Evolutionary conservation across 108 stramenopile genomes (phyloP).

Genomic region (Nannochloropsis salina): DNA sequence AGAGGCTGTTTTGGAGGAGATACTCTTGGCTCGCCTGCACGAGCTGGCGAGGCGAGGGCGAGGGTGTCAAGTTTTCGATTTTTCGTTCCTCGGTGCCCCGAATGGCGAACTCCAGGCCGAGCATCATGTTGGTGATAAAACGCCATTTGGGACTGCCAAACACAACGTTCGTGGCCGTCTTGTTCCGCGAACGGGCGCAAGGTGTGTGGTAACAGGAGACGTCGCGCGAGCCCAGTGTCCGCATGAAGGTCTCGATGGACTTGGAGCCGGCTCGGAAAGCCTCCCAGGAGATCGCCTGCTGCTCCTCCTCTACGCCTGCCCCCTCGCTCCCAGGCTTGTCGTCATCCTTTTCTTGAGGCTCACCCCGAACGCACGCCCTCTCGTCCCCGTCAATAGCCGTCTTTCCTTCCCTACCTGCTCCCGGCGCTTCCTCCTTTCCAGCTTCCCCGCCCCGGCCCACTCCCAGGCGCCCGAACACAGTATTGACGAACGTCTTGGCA

Average conservation of each 20-base stretch:
- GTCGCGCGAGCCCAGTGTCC: background rate
- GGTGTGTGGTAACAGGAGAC: constrained; percentile 1
- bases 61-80: constrained; percentile 16
- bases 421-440: background rate
- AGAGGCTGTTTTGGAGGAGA: background rate
- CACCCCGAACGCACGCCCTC: background rate
- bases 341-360: background rate
- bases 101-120: background rate
- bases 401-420: background rate
- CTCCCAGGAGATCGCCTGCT: background rate
- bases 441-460: background rate
- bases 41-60: background rate
- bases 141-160: background rate
- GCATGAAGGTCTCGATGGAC: background rate
- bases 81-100: background rate
- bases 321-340: too few relatives aligned
- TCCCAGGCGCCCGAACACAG: background rate
- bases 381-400: too few relatives aligned
- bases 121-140: constrained; percentile 1
- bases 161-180: background rate
- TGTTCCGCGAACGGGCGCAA: background rate
- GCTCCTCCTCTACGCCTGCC: background rate
- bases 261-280: background rate
- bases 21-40: background rate
- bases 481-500: background rate